These are phyloP conservation scores for Pyrus bretschneideri DNA, from an alignment of 306 rosid genomes.

Conservation along the genomic window DNA sequence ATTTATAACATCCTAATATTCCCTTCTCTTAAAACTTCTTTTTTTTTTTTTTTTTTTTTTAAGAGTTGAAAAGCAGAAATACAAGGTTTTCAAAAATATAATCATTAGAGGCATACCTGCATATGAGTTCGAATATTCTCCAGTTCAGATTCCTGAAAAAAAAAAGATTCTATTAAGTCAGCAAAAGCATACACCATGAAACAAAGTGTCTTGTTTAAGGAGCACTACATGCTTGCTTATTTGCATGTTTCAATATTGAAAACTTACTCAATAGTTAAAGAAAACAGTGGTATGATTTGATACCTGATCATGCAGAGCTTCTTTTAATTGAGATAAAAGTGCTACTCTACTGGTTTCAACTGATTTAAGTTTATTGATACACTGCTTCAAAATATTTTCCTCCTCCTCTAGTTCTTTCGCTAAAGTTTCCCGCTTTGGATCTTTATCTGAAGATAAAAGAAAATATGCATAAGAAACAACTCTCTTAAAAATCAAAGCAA, in stretches of 20 bases:
- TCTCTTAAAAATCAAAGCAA: neutral
- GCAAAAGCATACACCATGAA: constrained; percentile 8
- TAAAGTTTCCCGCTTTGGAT: constrained; percentile 67
- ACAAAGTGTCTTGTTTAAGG: neutral
- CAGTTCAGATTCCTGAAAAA: constrained; percentile 73
- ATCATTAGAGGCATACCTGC: constrained; percentile 54
- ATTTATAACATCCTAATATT: neutral
- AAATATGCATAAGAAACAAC: constrained; percentile 28
- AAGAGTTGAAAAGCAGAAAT: neutral
- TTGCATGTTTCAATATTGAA: neutral
- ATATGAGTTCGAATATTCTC: constrained; percentile 78
- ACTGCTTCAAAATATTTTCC: constrained; percentile 61
- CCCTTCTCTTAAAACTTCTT: neutral
- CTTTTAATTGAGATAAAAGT: constrained; percentile 77
- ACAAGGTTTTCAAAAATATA: neutral
- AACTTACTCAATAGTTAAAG: neutral
- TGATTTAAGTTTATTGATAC: constrained; percentile 63
- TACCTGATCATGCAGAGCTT: constrained; percentile 81
- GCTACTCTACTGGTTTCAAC: constrained; percentile 71
- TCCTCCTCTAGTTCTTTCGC: constrained; percentile 73
- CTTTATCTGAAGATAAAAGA: constrained; percentile 57
- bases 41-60: neutral
- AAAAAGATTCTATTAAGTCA: neutral
- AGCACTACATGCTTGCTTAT: neutral
- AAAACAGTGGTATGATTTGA: neutral